A percentile compares a stretch with the other conserved stretches of the same genome.
Conservation (phyloP, 2,329 filamentous ascomycete species). For the Clonostachys sp. region DNA sequence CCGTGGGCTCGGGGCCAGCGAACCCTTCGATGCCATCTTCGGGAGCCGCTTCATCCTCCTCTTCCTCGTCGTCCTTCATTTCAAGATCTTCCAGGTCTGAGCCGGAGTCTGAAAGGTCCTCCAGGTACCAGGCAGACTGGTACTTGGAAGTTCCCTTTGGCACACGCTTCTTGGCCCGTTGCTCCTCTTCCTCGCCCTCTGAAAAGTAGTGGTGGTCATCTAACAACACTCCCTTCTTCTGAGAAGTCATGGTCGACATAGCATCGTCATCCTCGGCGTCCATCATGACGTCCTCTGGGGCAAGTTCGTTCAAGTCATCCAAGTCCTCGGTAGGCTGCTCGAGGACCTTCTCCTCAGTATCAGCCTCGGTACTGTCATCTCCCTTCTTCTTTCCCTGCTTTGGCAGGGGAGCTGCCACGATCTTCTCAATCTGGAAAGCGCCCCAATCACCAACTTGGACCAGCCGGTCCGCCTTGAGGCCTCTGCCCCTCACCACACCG, state of each 20-base stretch:
- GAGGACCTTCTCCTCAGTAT: slow-evolving; percentile 52
- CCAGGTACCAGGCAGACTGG: slow-evolving; percentile 89
- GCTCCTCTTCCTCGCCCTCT: slow-evolving; percentile 57
- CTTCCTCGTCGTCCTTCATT: slow-evolving; percentile 51
- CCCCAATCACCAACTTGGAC: slow-evolving; percentile 94
- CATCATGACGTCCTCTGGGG: slow-evolving; percentile 83
- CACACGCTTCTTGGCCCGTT: slow-evolving; percentile 62
- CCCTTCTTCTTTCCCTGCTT: slow-evolving; percentile 54
- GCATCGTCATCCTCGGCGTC: slow-evolving; percentile 52
- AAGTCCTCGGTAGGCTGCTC: slow-evolving; percentile 73
- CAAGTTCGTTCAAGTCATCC: slow-evolving; percentile 78
- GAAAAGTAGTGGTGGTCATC: slow-evolving; percentile 99
- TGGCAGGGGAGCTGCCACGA: slow-evolving; percentile 69
- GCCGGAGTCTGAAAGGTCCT: slow-evolving; percentile 75
- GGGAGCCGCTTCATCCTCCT: slow-evolving; percentile 59
- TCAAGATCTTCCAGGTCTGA: slow-evolving; percentile 74
- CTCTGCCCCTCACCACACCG: slow-evolving; percentile 80
- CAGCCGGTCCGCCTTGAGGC: slow-evolving; percentile 83
- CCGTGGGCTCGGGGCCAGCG: slow-evolving; percentile 63
- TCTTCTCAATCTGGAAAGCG: slow-evolving; percentile 86
- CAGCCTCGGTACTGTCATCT: slow-evolving; percentile 72
- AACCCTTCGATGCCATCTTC: slow-evolving; percentile 80
- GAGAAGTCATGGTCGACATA: slow-evolving; percentile 26
- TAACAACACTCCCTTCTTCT: slow-evolving; percentile 81
- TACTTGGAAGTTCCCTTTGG: slow-evolving; percentile 92